Evolutionary conservation across 116 monocot genomes (phyloP).

Genomic region (Trichopus zeylanicus): DNA sequence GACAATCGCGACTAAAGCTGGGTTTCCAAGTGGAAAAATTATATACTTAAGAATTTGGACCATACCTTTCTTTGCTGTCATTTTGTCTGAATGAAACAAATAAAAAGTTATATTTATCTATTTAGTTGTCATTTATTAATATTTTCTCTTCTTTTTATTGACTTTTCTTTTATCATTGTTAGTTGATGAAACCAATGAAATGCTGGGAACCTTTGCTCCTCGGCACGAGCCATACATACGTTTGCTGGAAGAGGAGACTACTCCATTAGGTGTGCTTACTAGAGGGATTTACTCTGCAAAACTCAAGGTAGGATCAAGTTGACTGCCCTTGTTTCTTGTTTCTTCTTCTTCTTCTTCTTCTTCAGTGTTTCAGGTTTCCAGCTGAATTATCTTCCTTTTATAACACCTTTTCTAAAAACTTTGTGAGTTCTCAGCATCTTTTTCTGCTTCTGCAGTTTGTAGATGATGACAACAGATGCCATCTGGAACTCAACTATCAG

Average conservation of each 20-base stretch:
- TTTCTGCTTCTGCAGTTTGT: slow-evolving; percentile 24
- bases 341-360: not conserved
- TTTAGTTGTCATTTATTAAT: too few species aligned
- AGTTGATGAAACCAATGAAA: slow-evolving; percentile 44
- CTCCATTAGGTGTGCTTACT: slow-evolving; percentile 41
- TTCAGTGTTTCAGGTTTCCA: too few species aligned
- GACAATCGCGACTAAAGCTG: too few species aligned
- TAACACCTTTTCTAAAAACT: not conserved
- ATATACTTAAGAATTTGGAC: too few species aligned
- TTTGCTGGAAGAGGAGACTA: slow-evolving; percentile 41
- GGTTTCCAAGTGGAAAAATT: too few species aligned
- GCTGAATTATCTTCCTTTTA: too few species aligned
- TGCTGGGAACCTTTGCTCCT: slow-evolving; percentile 54
- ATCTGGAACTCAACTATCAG: slow-evolving; percentile 30
- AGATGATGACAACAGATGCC: slow-evolving; percentile 36
- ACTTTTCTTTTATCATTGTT: too few species aligned
- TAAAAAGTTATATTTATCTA: too few species aligned
- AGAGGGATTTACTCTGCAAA: slow-evolving; percentile 40
- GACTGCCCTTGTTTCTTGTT: not conserved
- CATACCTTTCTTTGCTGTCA: too few species aligned
- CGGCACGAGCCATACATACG: slow-evolving; percentile 21
- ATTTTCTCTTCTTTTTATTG: too few species aligned
- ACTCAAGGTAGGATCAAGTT: slow-evolving; percentile 24
- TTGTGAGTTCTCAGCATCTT: not conserved
- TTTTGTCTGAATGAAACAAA: too few species aligned